Conservation (phyloP, 148 eudicot species). For the Fagopyrum homotropicum region DNA sequence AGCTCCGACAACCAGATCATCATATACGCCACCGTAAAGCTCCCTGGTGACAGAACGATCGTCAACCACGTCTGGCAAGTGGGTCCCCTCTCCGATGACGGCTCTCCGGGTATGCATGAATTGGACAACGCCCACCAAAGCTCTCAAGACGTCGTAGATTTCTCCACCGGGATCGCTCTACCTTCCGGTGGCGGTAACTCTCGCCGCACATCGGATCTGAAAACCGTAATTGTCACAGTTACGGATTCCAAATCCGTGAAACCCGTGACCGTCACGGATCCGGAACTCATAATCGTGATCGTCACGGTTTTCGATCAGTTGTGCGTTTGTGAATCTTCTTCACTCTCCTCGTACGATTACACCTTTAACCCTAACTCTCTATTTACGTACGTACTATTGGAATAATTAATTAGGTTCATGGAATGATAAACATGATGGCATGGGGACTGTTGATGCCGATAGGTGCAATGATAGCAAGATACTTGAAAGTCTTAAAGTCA, state of each 20-base stretch:
- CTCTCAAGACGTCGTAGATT: constrained; percentile 40
- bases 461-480: constrained; percentile 46
- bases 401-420: constrained; percentile 27
- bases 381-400: too few relatives aligned
- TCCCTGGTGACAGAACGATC: constrained; percentile 34
- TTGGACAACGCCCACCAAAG: constrained; percentile 14
- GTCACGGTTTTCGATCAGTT: not conserved
- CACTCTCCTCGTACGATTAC: too few relatives aligned
- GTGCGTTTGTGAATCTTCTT: too few relatives aligned
- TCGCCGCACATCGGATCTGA: not conserved
- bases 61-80: constrained; percentile 82
- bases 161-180: constrained; percentile 32
- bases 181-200: constrained; percentile 14
- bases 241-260: too few relatives aligned
- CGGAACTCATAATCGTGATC: not conserved
- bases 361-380: too few relatives aligned
- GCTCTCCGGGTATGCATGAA: constrained; percentile 19
- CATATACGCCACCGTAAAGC: constrained; percentile 57
- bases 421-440: constrained; percentile 37
- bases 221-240: too few relatives aligned
- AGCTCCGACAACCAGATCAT: constrained; percentile 28
- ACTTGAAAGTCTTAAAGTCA: constrained; percentile 41
- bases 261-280: too few relatives aligned
- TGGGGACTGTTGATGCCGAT: constrained; percentile 56
- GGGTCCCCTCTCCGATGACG: constrained; percentile 33